These are phyloP conservation scores for Cydonia oblonga DNA, from an alignment of 331 rosid genomes.

Conservation along the genomic window DNA sequence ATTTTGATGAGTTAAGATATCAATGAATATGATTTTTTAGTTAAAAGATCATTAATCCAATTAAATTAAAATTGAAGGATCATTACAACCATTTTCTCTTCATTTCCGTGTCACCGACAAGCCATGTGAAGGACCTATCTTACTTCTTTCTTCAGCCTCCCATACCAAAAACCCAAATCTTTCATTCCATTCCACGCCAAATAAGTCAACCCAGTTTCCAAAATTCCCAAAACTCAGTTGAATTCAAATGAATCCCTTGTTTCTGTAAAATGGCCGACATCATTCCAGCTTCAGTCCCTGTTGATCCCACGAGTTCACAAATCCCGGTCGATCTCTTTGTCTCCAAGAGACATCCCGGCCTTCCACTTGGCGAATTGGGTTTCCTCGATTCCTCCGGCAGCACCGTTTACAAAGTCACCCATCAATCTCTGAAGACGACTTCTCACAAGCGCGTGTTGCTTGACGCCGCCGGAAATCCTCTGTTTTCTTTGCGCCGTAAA, in stretches of 20 bases:
- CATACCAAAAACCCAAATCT: neutral
- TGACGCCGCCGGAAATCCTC: conserved; percentile 38
- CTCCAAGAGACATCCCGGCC: conserved; percentile 49
- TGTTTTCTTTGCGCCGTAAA: conserved; percentile 35
- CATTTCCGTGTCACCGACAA: neutral
- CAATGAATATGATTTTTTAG: rapidly evolving
- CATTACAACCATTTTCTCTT: neutral
- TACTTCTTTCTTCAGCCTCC: neutral
- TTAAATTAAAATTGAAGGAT: too few species aligned
- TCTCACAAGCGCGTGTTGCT: conserved; percentile 31
- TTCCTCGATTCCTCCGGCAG: conserved; percentile 36
- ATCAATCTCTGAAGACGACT: conserved; percentile 27
- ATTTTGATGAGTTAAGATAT: too few species aligned
- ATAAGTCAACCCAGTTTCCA: neutral
- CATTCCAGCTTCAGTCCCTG: conserved; percentile 4
- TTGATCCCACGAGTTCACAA: neutral
- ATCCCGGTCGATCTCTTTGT: conserved; percentile 79
- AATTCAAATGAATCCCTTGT: neutral
- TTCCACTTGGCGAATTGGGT: conserved; percentile 38
- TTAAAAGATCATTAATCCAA: rapidly evolving
- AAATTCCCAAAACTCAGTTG: neutral
- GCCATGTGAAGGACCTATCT: neutral
- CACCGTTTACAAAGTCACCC: conserved; percentile 37
- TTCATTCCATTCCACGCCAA: neutral
- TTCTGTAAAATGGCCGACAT: neutral